Evolutionary conservation across 768 basidiomycete species (phyloP).

Genomic region (Termitomyces sp.): DNA sequence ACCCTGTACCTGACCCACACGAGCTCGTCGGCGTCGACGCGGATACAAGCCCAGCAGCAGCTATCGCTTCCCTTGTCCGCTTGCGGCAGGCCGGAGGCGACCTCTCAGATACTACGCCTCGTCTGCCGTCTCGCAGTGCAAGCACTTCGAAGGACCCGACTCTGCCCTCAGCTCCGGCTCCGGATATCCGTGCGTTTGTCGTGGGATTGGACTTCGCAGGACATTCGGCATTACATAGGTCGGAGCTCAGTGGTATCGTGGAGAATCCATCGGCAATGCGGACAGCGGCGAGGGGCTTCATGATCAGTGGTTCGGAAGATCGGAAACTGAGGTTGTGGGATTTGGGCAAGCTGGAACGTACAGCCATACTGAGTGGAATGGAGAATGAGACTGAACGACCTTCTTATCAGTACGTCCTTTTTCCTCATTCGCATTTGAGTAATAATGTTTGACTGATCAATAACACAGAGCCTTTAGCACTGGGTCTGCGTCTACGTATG

Average conservation of each 20-base stretch:
- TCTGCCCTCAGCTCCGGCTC: constrained; percentile 46
- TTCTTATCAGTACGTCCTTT: constrained; percentile 61
- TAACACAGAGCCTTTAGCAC: constrained; percentile 31
- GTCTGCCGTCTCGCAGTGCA: constrained; percentile 29
- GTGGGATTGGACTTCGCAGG: constrained; percentile 80
- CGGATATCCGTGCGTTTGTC: constrained; percentile 66
- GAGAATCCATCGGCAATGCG: constrained; percentile 38
- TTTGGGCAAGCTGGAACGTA: constrained; percentile 65
- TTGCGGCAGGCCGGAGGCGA: constrained; percentile 42
- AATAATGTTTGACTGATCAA: not conserved
- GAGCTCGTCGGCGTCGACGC: constrained; percentile 51
- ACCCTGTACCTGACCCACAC: constrained; percentile 51
- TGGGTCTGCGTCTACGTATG: constrained; percentile 47
- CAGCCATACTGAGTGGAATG: constrained; percentile 74
- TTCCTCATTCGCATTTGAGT: not conserved
- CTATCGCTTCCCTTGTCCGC: constrained; percentile 79
- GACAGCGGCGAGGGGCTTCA: constrained; percentile 55
- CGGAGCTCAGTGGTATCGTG: constrained; percentile 44
- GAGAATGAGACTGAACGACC: constrained; percentile 77
- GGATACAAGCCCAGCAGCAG: constrained; percentile 62
- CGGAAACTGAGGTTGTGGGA: constrained; percentile 88
- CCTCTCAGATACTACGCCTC: constrained; percentile 22
- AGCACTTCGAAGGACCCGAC: constrained; percentile 25
- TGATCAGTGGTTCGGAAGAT: constrained; percentile 90
- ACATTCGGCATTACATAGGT: constrained; percentile 48